Conservation (phyloP, 768 basidiomycete genomes). For the Tephrocybe sp. region DNA sequence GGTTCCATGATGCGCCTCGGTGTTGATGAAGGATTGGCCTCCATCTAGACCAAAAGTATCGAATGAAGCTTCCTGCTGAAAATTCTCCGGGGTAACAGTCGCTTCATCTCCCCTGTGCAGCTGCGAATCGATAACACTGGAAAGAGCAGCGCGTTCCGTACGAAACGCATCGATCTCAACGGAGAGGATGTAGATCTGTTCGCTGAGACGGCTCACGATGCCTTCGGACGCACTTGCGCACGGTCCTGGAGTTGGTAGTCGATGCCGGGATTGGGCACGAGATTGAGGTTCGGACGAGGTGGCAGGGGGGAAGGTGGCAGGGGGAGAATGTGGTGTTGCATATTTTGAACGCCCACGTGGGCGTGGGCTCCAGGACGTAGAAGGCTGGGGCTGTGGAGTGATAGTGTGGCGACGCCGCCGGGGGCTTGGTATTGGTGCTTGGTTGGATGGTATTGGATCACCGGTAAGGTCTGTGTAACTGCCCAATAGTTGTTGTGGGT, state of each 20-base stretch:
- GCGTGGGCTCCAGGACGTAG: not conserved
- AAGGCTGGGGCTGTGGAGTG: not conserved
- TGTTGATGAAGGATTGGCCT: not conserved
- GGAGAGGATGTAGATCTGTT: conserved; percentile 30
- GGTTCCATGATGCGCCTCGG: not conserved
- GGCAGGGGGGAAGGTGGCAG: too few species aligned
- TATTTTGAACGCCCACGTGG: not conserved
- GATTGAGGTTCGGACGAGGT: not conserved
- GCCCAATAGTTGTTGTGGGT: too few species aligned
- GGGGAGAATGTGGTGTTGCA: too few species aligned
- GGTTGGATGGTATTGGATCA: not conserved
- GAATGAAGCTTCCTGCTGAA: not conserved
- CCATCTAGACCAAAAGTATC: not conserved
- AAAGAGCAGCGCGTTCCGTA: conserved; percentile 28
- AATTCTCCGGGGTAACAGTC: not conserved
- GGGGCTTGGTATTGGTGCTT: not conserved
- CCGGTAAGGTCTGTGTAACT: not conserved
- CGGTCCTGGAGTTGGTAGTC: not conserved
- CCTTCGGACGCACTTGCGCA: not conserved
- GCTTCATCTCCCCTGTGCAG: conserved; percentile 1
- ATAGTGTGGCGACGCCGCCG: not conserved
- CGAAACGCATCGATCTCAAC: conserved; percentile 30
- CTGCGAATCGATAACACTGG: conserved; percentile 11
- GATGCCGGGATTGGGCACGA: not conserved
- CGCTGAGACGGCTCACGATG: conserved; percentile 22